A percentile compares a stretch with the other conserved stretches of the same genome.
phyloP scores from a whole-genome alignment of 2,329 filamentous ascomycete genomes.

The Colletotrichum sp. region DNA sequence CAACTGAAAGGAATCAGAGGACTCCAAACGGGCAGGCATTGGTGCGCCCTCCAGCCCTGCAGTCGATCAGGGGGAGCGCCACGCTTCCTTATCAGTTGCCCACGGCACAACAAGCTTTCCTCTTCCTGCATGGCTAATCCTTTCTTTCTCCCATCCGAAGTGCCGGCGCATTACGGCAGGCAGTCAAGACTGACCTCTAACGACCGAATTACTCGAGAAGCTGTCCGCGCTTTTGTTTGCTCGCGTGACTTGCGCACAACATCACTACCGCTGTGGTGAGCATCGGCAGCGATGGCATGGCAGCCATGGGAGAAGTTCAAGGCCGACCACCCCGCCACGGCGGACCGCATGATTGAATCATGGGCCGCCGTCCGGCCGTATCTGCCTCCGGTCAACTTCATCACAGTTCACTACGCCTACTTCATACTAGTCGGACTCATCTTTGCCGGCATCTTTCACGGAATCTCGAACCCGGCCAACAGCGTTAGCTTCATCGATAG shows the following conservation, averaged over 20 bases:
- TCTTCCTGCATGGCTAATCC: not conserved
- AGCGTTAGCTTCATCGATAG: conserved; percentile 66
- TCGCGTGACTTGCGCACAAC: conserved; percentile 1
- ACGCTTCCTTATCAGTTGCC: not conserved
- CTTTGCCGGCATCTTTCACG: conserved; percentile 67
- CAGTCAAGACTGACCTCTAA: not conserved
- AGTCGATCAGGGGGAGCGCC: conserved; percentile 2
- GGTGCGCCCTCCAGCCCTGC: not conserved
- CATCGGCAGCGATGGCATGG: conserved; percentile 4
- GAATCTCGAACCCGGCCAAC: conserved; percentile 53
- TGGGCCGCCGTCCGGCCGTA: conserved; percentile 4
- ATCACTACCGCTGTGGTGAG: not conserved
- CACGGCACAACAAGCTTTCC: not conserved
- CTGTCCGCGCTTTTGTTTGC: not conserved
- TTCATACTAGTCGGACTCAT: conserved; percentile 63
- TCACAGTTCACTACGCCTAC: conserved; percentile 71
- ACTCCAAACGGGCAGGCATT: not conserved
- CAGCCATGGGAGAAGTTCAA: conserved; percentile 9
- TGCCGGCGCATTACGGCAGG: not conserved
- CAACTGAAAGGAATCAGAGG: not conserved
- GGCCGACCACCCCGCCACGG: not conserved
- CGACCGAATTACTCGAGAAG: not conserved
- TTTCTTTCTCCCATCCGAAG: not conserved
- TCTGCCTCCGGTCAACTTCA: conserved; percentile 59
- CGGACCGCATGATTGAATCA: conserved; percentile 5